Conservation (phyloP, 495 filamentous ascomycete species). For the Aspergillus nidulans region DNA sequence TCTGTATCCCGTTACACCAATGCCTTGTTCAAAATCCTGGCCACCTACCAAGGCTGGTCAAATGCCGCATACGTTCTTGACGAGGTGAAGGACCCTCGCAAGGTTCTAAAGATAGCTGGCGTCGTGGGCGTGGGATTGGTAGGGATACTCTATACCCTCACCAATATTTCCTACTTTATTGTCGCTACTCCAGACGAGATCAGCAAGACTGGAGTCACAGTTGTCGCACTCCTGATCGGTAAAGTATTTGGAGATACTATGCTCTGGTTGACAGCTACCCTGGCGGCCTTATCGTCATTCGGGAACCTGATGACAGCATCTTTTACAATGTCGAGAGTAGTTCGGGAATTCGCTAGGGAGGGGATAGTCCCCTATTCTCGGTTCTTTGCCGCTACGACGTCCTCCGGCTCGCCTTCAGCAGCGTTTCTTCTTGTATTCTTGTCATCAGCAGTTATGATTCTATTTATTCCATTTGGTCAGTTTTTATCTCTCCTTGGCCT, state of each 20-base stretch:
- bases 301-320: constrained; percentile 72
- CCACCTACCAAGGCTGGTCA: constrained; percentile 60
- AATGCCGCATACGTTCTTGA: constrained; percentile 70
- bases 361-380: constrained; percentile 62
- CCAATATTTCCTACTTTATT: constrained; percentile 65
- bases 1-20: constrained; percentile 37
- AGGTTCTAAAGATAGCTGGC: constrained; percentile 58
- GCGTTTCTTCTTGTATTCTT: constrained; percentile 61
- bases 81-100: constrained; percentile 64
- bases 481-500: neutral
- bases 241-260: constrained; percentile 50
- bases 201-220: constrained; percentile 56
- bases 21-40: constrained; percentile 64
- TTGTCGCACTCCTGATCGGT: constrained; percentile 63
- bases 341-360: constrained; percentile 59
- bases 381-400: constrained; percentile 55
- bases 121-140: constrained; percentile 53
- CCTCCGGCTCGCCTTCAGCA: constrained; percentile 60
- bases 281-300: constrained; percentile 58
- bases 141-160: constrained; percentile 56
- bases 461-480: constrained; percentile 50
- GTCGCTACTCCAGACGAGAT: constrained; percentile 62
- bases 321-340: constrained; percentile 60
- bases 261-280: constrained; percentile 25
- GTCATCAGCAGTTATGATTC: constrained; percentile 58